Conservation (phyloP, 1,139 yeast species). For the Ashbya aceris region DNA sequence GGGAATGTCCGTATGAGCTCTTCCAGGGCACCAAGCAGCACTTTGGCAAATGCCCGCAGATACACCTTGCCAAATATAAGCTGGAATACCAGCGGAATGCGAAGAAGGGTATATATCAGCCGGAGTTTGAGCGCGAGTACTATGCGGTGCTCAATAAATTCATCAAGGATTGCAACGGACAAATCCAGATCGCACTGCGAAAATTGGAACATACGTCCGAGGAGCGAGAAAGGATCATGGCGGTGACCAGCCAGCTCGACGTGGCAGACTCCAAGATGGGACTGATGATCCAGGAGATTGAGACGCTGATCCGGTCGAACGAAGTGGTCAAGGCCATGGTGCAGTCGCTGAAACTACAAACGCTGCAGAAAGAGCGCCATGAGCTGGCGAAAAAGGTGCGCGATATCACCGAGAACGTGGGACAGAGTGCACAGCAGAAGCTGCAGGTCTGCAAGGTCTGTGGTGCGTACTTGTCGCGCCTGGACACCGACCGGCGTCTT, state of each 20-base stretch:
- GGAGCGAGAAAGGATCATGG: conserved; percentile 56
- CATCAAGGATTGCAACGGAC: conserved; percentile 58
- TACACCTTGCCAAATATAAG: conserved; percentile 70
- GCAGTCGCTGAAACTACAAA: conserved; percentile 36
- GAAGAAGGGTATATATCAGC: conserved; percentile 48
- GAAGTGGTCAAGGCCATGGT: conserved; percentile 46
- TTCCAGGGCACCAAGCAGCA: conserved; percentile 79
- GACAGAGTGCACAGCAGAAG: conserved; percentile 83
- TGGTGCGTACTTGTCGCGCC: conserved; percentile 79
- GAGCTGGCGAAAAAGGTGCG: conserved; percentile 47
- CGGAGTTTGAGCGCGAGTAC: conserved; percentile 66
- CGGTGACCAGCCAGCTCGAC: conserved; percentile 58
- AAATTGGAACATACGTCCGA: conserved; percentile 72
- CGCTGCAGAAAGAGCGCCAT: conserved; percentile 39
- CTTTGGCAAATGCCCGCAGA: conserved; percentile 68
- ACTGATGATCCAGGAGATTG: conserved; percentile 61
- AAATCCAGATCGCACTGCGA: conserved; percentile 55
- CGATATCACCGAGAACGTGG: conserved; percentile 59
- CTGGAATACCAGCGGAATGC: conserved; percentile 56
- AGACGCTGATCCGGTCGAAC: conserved; percentile 42
- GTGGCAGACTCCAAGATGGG: conserved; percentile 57
- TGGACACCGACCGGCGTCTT: conserved; percentile 81
- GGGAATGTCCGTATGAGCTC: conserved; percentile 82
- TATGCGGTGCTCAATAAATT: conserved; percentile 32
- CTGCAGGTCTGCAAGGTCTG: conserved; percentile 86